These are phyloP conservation scores for Protomyces macrosporus DNA, from an alignment of 1,139 yeast genomes.

Conservation along the genomic window DNA sequence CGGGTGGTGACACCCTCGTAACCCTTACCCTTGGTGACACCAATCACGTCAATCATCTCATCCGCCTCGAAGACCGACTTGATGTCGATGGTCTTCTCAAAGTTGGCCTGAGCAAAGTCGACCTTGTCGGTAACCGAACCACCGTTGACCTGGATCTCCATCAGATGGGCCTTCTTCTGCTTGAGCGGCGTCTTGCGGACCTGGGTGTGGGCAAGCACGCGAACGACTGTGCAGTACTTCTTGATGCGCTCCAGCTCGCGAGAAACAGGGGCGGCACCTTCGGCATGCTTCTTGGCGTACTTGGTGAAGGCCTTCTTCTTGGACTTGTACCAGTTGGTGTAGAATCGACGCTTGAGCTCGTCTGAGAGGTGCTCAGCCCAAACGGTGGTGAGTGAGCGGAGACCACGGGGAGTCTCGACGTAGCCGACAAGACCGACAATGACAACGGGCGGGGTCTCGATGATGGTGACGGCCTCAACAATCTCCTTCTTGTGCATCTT, in stretches of 20 bases:
- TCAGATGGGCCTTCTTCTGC: slow-evolving; percentile 99
- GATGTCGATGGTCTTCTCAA: slow-evolving; percentile 96
- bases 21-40: slow-evolving; percentile 99
- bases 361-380: slow-evolving; percentile 99
- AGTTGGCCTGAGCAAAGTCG: slow-evolving; percentile 98
- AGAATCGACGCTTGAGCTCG: slow-evolving; percentile 99
- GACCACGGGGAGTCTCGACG: slow-evolving; percentile 99
- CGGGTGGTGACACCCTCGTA: slow-evolving; percentile 99
- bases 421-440: slow-evolving; percentile 99
- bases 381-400: slow-evolving; percentile 98
- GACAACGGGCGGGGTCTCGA: slow-evolving; percentile 98
- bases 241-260: slow-evolving; percentile 97
- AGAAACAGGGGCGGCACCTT: slow-evolving; percentile 81
- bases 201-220: slow-evolving; percentile 99
- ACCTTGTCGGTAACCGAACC: slow-evolving; percentile 97
- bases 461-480: slow-evolving; percentile 98
- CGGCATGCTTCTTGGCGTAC: slow-evolving; percentile 97
- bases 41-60: slow-evolving; percentile 97
- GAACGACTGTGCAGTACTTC: slow-evolving; percentile 97
- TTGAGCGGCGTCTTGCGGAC: slow-evolving; percentile 97
- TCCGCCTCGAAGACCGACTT: slow-evolving; percentile 96
- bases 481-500: slow-evolving; percentile 99
- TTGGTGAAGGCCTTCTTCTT: slow-evolving; percentile 99
- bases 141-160: slow-evolving; percentile 99
- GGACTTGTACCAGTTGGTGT: slow-evolving; percentile 99